Conservation (phyloP, 345 rosid genomes). For the Gossypioides kirkii region DNA sequence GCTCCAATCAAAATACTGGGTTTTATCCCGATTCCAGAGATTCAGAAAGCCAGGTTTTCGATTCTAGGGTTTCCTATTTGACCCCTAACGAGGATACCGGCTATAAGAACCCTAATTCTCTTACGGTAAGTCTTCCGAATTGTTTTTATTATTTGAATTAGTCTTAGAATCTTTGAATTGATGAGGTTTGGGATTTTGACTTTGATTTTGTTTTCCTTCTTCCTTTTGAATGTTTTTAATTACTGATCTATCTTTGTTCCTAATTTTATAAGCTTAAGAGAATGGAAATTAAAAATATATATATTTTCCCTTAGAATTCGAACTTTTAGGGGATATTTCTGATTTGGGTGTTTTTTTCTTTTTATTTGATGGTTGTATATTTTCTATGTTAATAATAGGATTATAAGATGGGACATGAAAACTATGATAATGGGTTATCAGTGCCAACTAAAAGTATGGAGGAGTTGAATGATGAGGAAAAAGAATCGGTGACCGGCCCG, state of each 20-base stretch:
- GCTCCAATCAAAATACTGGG: neutral
- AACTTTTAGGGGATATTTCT: neutral
- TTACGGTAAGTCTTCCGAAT: slow-evolving; percentile 15
- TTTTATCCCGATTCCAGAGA: slow-evolving; percentile 1
- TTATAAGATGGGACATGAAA: slow-evolving; percentile 18
- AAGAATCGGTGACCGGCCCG: slow-evolving; percentile 11
- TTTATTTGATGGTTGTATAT: neutral
- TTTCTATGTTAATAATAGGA: neutral
- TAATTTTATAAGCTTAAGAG: neutral
- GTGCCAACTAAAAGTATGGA: neutral
- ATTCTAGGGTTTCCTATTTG: slow-evolving; percentile 25
- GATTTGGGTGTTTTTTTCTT: neutral
- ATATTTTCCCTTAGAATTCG: neutral
- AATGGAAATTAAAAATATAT: neutral
- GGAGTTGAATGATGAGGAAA: slow-evolving; percentile 15
- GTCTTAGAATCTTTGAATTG: neutral
- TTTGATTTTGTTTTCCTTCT: neutral
- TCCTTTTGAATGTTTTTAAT: neutral
- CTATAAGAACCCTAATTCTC: neutral
- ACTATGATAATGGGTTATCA: slow-evolving; percentile 17
- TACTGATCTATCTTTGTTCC: neutral
- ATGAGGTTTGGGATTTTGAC: neutral
- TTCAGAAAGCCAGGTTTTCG: slow-evolving; percentile 17
- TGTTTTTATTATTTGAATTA: neutral
- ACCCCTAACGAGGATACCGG: neutral